Percentiles rank a stretch among this genome's conserved stretches.
phyloP scores from a whole-genome alignment of 2,329 filamentous ascomycete genomes.

The Fusarium coicis region DNA sequence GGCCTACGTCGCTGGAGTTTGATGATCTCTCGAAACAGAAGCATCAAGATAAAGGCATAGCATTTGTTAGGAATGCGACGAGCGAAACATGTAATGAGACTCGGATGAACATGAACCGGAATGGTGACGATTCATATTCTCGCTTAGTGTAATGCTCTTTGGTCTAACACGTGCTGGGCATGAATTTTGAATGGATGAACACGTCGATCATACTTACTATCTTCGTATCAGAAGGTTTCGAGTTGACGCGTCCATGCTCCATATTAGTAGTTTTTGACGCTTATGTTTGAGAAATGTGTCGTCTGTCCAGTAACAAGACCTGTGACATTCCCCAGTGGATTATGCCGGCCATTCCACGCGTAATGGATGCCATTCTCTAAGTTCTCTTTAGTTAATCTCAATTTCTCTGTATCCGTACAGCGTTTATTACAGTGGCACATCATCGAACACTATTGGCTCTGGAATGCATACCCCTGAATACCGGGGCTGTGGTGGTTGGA shows the following conservation, averaged over 20 bases:
- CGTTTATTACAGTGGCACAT: neutral
- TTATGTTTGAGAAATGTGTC: constrained; percentile 32
- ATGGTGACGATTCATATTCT: constrained; percentile 10
- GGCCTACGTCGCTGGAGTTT: neutral
- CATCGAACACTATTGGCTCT: constrained; percentile 14
- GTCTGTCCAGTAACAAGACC: constrained; percentile 19
- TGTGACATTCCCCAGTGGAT: constrained; percentile 6
- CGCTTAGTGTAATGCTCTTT: neutral
- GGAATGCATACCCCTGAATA: constrained; percentile 32
- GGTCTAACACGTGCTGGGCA: constrained; percentile 14
- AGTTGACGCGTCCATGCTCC: constrained; percentile 38
- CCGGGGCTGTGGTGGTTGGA: constrained; percentile 30
- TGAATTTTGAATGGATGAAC: constrained; percentile 5
- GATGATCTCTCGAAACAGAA: constrained; percentile 12
- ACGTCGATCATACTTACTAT: constrained; percentile 29
- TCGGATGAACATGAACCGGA: constrained; percentile 29
- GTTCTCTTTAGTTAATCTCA: constrained; percentile 3
- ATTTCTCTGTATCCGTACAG: constrained; percentile 12
- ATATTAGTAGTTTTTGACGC: constrained; percentile 1
- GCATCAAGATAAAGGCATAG: neutral
- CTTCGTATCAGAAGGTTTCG: constrained; percentile 23
- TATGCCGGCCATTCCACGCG: constrained; percentile 8
- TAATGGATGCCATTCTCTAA: constrained; percentile 4
- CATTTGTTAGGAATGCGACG: constrained; percentile 1
- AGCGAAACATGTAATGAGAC: constrained; percentile 32